phyloP scores from a whole-genome alignment of 139 green algal genomes.

The Chlorella sp. region DNA sequence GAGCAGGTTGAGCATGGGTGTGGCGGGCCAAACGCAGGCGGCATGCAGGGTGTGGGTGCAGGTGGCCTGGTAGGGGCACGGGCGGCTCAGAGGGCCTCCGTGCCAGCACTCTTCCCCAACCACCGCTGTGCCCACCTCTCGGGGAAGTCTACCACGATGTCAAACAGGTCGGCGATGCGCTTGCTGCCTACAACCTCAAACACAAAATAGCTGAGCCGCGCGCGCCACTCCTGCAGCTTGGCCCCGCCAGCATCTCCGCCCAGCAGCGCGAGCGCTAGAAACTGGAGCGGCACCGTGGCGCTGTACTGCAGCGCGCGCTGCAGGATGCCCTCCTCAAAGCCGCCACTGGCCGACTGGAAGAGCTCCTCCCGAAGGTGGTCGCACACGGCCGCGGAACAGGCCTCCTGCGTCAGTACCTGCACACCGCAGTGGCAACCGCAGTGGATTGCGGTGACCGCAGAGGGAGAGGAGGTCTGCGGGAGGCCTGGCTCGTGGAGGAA shows the following conservation, averaged over 20 bases:
- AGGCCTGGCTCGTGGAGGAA: no score
- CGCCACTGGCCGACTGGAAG: neutral
- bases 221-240: conserved; percentile 50
- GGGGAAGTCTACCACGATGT: conserved; percentile 84
- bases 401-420: conserved; percentile 53
- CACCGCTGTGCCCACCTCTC: conserved; percentile 28
- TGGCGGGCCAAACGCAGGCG: neutral
- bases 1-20: neutral
- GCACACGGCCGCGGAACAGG: conserved; percentile 52
- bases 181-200: conserved; percentile 73
- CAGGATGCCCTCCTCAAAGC: conserved; percentile 49
- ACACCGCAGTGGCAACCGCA: neutral
- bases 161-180: conserved; percentile 83
- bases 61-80: neutral
- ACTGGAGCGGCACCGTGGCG: conserved; percentile 53
- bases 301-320: conserved; percentile 46
- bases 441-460: no score
- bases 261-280: conserved; percentile 58
- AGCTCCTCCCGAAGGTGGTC: conserved; percentile 38
- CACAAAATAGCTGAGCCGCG: conserved; percentile 69
- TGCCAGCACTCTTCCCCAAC: neutral
- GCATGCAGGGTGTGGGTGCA: neutral
- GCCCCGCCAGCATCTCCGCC: neutral
- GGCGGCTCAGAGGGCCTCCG: neutral
- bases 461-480: no score